These are phyloP conservation scores for Apiospora sp. DNA, from an alignment of 2,329 filamentous ascomycete genomes.

Conservation along the genomic window DNA sequence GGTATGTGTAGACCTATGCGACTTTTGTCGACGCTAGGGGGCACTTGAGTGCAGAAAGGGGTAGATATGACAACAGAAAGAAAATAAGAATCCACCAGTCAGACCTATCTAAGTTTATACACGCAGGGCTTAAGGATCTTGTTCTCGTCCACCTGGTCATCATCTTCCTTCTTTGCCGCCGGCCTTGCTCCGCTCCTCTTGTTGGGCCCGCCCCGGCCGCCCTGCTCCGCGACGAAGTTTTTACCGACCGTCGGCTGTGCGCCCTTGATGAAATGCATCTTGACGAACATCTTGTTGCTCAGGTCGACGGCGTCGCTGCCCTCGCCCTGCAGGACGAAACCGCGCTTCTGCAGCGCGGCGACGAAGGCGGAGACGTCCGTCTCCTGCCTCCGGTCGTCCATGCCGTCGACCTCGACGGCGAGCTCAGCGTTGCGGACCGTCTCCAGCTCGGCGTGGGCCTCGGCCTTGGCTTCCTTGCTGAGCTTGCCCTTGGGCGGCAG, in stretches of 20 bases:
- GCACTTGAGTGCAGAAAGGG: neutral
- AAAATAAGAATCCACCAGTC: neutral
- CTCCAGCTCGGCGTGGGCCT: conserved; percentile 54
- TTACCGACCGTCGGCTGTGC: conserved; percentile 79
- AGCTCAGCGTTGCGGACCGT: conserved; percentile 63
- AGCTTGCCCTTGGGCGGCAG: conserved; percentile 37
- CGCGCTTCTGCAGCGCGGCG: conserved; percentile 79
- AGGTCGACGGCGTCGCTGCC: conserved; percentile 73
- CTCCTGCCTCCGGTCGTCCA: conserved; percentile 69
- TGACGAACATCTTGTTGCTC: conserved; percentile 97
- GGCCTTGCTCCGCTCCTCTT: conserved; percentile 61
- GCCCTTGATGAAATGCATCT: conserved; percentile 93
- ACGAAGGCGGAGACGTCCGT: conserved; percentile 91
- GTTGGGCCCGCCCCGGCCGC: conserved; percentile 53
- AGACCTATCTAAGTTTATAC: conserved; percentile 83
- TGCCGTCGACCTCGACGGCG: conserved; percentile 75
- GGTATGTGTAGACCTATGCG: neutral
- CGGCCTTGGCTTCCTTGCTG: conserved; percentile 53
- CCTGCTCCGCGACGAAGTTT: conserved; percentile 67
- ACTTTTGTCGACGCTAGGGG: neutral
- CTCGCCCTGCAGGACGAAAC: conserved; percentile 81
- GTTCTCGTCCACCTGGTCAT: conserved; percentile 69
- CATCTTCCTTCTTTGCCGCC: conserved; percentile 63
- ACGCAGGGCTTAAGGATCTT: conserved; percentile 89
- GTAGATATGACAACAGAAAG: conserved; percentile 1